A percentile compares a stretch with the other conserved stretches of the same genome.
phyloP scores from a whole-genome alignment of 2,329 filamentous ascomycete species.

The Capronia americana region DNA sequence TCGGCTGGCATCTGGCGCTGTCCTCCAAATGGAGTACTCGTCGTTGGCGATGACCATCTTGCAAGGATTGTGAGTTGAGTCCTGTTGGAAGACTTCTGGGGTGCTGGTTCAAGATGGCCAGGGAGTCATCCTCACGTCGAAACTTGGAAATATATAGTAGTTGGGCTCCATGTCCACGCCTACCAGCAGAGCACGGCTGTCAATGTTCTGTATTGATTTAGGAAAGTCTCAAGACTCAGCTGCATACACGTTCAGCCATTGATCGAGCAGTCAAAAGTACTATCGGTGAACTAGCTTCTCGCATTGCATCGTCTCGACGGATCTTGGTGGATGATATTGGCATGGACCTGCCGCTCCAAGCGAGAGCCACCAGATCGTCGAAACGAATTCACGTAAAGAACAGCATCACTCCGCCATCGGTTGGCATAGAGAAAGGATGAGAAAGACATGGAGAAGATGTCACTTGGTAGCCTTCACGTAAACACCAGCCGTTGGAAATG shows the following conservation, averaged over 20 bases:
- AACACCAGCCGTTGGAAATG: background rate
- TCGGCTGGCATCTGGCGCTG: constrained; percentile 19
- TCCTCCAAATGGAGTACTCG: constrained; percentile 25
- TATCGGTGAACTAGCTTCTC: background rate
- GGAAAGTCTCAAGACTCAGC: background rate
- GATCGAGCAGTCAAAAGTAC: background rate
- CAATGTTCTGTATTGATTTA: background rate
- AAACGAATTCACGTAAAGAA: background rate
- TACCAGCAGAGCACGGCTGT: background rate
- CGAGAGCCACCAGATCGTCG: background rate
- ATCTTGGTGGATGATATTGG: background rate
- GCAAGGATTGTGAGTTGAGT: background rate
- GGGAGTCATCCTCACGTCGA: background rate
- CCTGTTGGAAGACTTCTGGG: background rate
- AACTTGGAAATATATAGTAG: background rate
- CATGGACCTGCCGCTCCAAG: background rate
- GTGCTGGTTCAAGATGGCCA: background rate
- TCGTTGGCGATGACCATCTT: constrained; percentile 14
- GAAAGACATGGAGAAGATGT: background rate
- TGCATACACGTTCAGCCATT: background rate
- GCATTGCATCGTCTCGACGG: background rate
- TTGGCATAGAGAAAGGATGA: background rate
- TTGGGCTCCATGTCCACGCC: background rate
- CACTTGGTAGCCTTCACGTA: background rate
- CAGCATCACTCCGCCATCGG: background rate